phyloP scores from a whole-genome alignment of 1,139 yeast species.

The Diutina scorzettiae region DNA sequence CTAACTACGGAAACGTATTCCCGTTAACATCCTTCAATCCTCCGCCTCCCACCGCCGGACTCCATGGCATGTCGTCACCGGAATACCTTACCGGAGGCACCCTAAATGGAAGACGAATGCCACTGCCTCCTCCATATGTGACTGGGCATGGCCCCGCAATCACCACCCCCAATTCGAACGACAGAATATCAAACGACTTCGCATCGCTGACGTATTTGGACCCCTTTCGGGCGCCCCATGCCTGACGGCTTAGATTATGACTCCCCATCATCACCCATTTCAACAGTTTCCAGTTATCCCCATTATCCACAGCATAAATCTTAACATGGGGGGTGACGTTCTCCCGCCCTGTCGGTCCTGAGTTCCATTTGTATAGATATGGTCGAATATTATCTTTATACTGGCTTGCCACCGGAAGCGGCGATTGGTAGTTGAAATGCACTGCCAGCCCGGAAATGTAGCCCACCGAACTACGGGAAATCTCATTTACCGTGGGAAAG shows the following conservation, averaged over 20 bases:
- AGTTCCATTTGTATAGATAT: slow-evolving; percentile 23
- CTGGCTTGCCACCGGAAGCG: slow-evolving; percentile 15
- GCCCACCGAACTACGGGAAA: slow-evolving; percentile 32
- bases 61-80: slow-evolving; percentile 37
- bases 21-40: slow-evolving; percentile 15
- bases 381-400: slow-evolving; percentile 24
- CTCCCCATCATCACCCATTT: slow-evolving; percentile 60
- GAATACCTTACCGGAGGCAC: slow-evolving; percentile 35
- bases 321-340: slow-evolving; percentile 29
- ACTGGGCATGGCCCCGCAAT: slow-evolving; percentile 14
- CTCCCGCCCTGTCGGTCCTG: slow-evolving; percentile 20
- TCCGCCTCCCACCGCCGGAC: slow-evolving; percentile 16
- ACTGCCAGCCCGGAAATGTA: slow-evolving; percentile 42
- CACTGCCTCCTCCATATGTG: slow-evolving; percentile 15
- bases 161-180: slow-evolving; percentile 51
- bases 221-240: slow-evolving; percentile 40
- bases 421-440: slow-evolving; percentile 30
- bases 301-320: slow-evolving; percentile 29
- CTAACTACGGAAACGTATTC: slow-evolving; percentile 5
- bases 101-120: slow-evolving; percentile 41
- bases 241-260: slow-evolving; percentile 53
- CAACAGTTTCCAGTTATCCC: slow-evolving; percentile 35
- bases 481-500: slow-evolving; percentile 43
- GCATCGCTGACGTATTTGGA: slow-evolving; percentile 10
- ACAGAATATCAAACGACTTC: slow-evolving; percentile 17